phyloP scores from a whole-genome alignment of 176 grass and related monocot genomes.

The Oryza glaberrima region DNA sequence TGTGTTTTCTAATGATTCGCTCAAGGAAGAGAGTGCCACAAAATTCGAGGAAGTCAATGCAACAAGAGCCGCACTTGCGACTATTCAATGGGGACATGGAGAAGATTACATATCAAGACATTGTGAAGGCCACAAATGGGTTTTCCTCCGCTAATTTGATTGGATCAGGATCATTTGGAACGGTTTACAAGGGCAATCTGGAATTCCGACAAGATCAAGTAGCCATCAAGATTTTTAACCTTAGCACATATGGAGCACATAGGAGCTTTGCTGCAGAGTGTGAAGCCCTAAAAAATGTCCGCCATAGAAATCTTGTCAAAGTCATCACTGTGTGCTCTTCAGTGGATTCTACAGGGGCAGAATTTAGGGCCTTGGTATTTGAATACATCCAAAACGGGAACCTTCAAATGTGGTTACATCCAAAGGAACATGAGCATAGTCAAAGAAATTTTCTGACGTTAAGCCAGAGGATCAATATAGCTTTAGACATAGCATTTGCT shows the following conservation, averaged over 20 bases:
- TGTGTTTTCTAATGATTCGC: too few species aligned
- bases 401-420: conserved; percentile 43
- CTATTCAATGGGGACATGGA: background rate
- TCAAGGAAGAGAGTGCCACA: too few species aligned
- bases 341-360: conserved; percentile 22
- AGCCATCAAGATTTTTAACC: conserved; percentile 48
- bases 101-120: background rate
- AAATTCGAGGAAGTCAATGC: too few species aligned
- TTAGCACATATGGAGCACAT: background rate
- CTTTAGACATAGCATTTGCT: background rate
- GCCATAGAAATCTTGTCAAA: conserved; percentile 59
- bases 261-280: conserved; percentile 54
- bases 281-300: conserved; percentile 31
- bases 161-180: conserved; percentile 45
- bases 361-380: conserved; percentile 52
- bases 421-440: background rate
- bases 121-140: background rate
- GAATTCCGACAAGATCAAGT: background rate
- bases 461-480: background rate
- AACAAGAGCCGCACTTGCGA: too few species aligned
- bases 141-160: conserved; percentile 36
- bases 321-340: conserved; percentile 47
- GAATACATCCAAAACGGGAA: conserved; percentile 47
- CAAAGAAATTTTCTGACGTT: background rate
- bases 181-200: conserved; percentile 43